Conservation (phyloP, 2,329 filamentous ascomycete genomes). For the Penicillium sp. region DNA sequence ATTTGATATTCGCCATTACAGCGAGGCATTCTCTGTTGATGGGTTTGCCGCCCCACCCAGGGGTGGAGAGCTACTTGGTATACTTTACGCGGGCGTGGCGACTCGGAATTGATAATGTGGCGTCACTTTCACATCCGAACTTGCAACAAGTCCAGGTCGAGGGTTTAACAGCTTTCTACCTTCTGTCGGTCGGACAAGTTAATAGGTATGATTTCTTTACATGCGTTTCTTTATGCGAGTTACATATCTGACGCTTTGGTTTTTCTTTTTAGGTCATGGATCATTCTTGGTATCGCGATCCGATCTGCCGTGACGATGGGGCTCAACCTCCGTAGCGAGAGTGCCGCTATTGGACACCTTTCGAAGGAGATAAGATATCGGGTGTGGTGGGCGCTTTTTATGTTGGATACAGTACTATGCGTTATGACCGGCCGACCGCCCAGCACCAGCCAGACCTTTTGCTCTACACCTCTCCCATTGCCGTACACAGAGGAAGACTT, state of each 20-base stretch:
- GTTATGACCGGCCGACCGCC: slow-evolving; percentile 46
- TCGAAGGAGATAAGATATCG: slow-evolving; percentile 46
- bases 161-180: slow-evolving; percentile 42
- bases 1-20: slow-evolving; percentile 47
- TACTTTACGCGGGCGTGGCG: slow-evolving; percentile 47
- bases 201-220: slow-evolving; percentile 36
- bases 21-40: slow-evolving; percentile 36
- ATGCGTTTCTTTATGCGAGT: not conserved
- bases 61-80: slow-evolving; percentile 36
- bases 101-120: slow-evolving; percentile 36
- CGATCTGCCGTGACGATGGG: slow-evolving; percentile 44
- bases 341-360: slow-evolving; percentile 32
- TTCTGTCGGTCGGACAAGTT: slow-evolving; percentile 42
- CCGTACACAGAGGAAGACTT: slow-evolving; percentile 42
- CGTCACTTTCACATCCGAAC: slow-evolving; percentile 41
- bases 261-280: slow-evolving; percentile 40
- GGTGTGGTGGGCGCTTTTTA: slow-evolving; percentile 48
- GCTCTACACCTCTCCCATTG: slow-evolving; percentile 43
- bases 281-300: slow-evolving; percentile 41
- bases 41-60: not conserved
- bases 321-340: slow-evolving; percentile 45
- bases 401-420: slow-evolving; percentile 43
- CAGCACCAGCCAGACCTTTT: slow-evolving; percentile 39
- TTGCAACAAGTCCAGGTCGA: slow-evolving; percentile 47
- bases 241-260: not conserved